Evolutionary conservation across 2,329 filamentous ascomycete species (phyloP), one percentile per base, ranked within the genome.

Genomic region (Ceratocystis harringtonii): DNA sequence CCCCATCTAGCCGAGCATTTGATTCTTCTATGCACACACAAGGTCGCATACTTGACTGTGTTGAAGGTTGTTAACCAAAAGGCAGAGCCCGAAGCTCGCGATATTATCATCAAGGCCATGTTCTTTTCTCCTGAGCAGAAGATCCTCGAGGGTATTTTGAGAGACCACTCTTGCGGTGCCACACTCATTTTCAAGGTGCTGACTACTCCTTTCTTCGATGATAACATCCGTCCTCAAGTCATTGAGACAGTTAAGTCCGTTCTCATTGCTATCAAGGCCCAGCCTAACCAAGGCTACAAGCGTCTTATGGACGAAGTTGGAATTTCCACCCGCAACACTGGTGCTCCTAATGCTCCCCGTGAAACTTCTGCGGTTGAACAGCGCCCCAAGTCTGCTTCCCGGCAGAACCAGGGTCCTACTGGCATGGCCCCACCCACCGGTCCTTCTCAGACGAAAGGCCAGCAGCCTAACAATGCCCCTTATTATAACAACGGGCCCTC

Each of bases 61-160:
- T 80, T 99, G 66, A 99, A 99, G 78, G 91, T 97, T 62, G 95
- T 99, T 75, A 99, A 99, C 74, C 94, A 99, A 75, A 91, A 95
- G 73, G 89, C 92, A 43, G 94, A 99, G 76, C 82, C 89, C 0
- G 92, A 97, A 68, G 94, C 94, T 2, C 85, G 94, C 12, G 92
- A 99, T 72, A 88, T 84, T 61, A 90, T 99, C 48, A 80, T 97
- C 50, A 88, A 90, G 73, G 92, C 92, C 1, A 79, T 99, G 43
- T 97, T 99, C 81, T 95, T 96, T 76, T 91, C 89, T 7, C 83
- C 85, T 2, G 89, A 92, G 68, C 90, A 97, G 71, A 86, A 92
- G 70, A 85, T 89, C 1, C 77, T 99, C 50, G 92, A 96, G 73
- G 89, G 90, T 65, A 97, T 99, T 68, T 79, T 99, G 43, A 88